These are phyloP conservation scores for Penicillium soppii DNA, from an alignment of 495 filamentous ascomycete genomes.

Conservation along the genomic window DNA sequence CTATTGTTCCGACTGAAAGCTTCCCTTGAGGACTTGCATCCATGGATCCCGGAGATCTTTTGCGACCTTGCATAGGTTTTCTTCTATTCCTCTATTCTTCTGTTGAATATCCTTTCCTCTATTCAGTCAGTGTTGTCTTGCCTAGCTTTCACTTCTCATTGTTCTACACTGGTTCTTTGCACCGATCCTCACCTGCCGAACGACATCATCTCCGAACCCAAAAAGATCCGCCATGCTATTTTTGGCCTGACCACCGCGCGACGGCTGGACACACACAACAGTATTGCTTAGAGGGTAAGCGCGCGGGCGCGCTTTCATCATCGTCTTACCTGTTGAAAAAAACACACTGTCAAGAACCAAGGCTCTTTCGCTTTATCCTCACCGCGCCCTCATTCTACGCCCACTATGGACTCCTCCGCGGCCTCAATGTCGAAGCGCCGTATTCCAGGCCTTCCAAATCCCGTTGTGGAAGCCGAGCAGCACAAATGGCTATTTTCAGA, in stretches of 20 bases:
- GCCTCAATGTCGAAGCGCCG: slow-evolving; percentile 34
- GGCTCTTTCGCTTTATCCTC: background rate
- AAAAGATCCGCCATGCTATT: slow-evolving; percentile 7
- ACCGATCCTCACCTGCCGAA: background rate
- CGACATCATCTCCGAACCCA: background rate
- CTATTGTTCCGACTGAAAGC: slow-evolving; percentile 1
- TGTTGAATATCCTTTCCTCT: no score
- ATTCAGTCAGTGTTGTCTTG: background rate
- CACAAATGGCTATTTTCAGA: slow-evolving; percentile 88
- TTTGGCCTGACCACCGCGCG: background rate
- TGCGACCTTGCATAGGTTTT: background rate
- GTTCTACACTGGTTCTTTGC: background rate
- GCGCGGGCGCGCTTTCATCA: background rate
- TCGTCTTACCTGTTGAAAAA: background rate
- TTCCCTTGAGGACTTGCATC: background rate
- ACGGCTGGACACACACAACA: background rate
- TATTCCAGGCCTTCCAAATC: slow-evolving; percentile 48
- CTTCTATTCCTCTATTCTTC: background rate
- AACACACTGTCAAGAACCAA: background rate
- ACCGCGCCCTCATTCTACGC: background rate
- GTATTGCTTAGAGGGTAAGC: background rate
- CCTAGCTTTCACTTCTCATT: background rate
- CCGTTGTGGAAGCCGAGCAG: slow-evolving; percentile 53
- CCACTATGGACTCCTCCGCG: slow-evolving; percentile 32
- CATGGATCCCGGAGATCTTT: background rate